Evolutionary conservation across 345 rosid genomes (phyloP), one percentile per base, ranked within the genome.

Genomic region (Lumnitzera racemosa): DNA sequence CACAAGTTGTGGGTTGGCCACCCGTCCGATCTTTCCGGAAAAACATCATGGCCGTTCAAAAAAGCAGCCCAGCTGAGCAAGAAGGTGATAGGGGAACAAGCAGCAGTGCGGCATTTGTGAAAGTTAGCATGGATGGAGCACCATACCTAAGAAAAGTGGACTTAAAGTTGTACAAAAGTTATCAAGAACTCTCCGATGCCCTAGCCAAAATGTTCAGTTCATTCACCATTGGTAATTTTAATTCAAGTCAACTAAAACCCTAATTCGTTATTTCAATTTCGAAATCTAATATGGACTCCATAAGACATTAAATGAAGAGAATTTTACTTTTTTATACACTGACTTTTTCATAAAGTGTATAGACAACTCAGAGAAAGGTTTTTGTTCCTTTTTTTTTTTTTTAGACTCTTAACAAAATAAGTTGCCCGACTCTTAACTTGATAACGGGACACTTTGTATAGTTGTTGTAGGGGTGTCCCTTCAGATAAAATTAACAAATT

Each of bases 101-200:
- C 71, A 59, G 74, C 67, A 61, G 57, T 58, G 84, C 69, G 1
- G 88, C 87, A 11, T 82, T 80, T 46, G 86, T 89, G 63, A 89
- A 89, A 62, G 96, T 89, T 53, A 83, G 90, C 83, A 76, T 89
- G 90, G 96, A 84, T 15, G 96, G 96, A 11, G 96, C 96, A n/a
- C 96, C 96, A 0, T 89, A 89, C 67, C 74, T 89, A 49, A 80
- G 96, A 41, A 89, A 89, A 58, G 87, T 89, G 47, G 96, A 89
- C 74, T 67, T 89, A 64, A 89, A 84, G 65, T 61, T 84, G 41
- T 86, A 84, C 83, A 82, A 81, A 64, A 82, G 87, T 67, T 89
- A 89, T 65, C 75, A 72, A 29, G 78, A 86, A 41, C 90, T 89
- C 64, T 89, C 87, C n/a, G 73, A 76, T 54, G 90, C 90, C 49